These are phyloP conservation scores for Karstenula rhodostoma DNA, from an alignment of 2,329 filamentous ascomycete genomes.

Conservation along the genomic window DNA sequence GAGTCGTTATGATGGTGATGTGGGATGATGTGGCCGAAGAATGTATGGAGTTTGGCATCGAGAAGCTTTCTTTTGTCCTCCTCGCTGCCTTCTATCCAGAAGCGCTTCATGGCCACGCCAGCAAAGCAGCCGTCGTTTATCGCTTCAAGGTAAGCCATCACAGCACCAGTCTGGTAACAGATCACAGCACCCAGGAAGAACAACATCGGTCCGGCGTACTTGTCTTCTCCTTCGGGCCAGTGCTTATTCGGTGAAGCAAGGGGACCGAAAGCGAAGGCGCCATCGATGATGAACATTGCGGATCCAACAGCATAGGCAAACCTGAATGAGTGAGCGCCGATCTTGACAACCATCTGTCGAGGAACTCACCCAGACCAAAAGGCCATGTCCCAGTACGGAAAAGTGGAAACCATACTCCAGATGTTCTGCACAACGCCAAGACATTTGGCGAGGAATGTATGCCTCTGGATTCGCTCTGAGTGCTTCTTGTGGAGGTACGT, in stretches of 20 bases:
- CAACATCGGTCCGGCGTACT: constrained; percentile 9
- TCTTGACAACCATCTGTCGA: not conserved
- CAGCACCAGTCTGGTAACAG: constrained; percentile 5
- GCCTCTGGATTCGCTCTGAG: not conserved
- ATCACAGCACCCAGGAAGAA: constrained; percentile 8
- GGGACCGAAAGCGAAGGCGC: constrained; percentile 9
- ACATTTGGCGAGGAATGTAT: constrained; percentile 5
- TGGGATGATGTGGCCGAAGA: constrained; percentile 4
- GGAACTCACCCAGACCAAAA: constrained; percentile 9
- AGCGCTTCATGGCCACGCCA: constrained; percentile 12
- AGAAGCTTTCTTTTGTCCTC: constrained; percentile 8
- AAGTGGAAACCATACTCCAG: constrained; percentile 13
- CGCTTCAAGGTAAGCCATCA: constrained; percentile 13
- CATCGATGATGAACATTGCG: constrained; percentile 9
- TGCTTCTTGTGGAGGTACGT: constrained; percentile 2
- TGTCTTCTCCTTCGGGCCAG: constrained; percentile 9
- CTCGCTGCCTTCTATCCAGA: constrained; percentile 8
- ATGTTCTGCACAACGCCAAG: constrained; percentile 8
- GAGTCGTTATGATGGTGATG: constrained; percentile 7
- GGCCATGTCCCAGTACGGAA: constrained; percentile 15
- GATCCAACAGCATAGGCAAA: constrained; percentile 10
- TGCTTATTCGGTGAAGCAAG: constrained; percentile 3
- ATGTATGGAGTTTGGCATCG: constrained; percentile 7
- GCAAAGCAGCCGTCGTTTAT: constrained; percentile 14
- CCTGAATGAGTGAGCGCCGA: not conserved